A percentile compares a stretch with the other conserved stretches of the same genome.
These are phyloP conservation scores for Fraxinus xanthoxyloides DNA, from an alignment of 305 asterid genomes.

Conservation along the genomic window DNA sequence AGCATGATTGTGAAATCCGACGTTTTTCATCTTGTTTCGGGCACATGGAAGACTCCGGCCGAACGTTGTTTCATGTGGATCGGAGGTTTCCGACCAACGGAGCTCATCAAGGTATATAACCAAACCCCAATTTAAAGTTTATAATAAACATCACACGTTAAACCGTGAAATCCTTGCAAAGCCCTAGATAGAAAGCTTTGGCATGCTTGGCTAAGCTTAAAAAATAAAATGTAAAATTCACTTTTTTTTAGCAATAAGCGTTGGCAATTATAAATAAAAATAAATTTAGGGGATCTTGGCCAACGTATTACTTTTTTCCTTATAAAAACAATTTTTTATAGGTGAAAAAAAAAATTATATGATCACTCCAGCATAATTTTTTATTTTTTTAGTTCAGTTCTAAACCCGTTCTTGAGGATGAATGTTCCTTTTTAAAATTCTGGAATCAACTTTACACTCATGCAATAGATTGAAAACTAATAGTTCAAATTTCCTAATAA, in stretches of 20 bases:
- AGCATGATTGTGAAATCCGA: constrained; percentile 61
- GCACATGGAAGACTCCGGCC: constrained; percentile 87
- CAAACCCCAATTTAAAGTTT: neutral
- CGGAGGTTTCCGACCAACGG: constrained; percentile 91
- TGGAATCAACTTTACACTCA: neutral
- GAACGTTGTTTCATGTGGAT: constrained; percentile 95
- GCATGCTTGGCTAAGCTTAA: neutral
- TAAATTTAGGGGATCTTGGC: neutral
- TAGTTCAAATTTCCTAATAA: neutral
- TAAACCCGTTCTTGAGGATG: neutral
- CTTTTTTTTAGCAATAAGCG: neutral
- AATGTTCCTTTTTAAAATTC: neutral
- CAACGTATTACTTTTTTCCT: neutral
- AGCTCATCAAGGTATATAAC: constrained; percentile 63
- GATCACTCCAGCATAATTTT: neutral
- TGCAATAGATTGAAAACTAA: neutral
- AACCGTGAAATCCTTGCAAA: neutral
- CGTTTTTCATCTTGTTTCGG: constrained; percentile 78
- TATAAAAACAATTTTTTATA: too few relatives aligned
- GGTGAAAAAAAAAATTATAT: neutral
- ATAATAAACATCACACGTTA: neutral
- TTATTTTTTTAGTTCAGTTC: neutral
- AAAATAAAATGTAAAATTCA: neutral
- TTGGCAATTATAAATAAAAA: neutral
- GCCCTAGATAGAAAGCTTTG: neutral